Evolutionary conservation across 306 rosid genomes (phyloP).

Genomic region (Sechiopsis laciniata): DNA sequence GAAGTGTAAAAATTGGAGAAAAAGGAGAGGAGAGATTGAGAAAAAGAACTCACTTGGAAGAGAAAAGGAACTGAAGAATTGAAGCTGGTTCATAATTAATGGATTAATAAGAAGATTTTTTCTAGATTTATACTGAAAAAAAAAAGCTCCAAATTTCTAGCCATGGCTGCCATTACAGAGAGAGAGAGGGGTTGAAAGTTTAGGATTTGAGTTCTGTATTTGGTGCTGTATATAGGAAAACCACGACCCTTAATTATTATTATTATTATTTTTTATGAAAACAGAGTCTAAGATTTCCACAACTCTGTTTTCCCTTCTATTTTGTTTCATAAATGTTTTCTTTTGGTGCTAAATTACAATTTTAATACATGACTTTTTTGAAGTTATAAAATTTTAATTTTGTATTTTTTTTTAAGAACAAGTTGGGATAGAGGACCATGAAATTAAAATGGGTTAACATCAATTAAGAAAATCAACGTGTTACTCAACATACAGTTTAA

Average conservation of each 20-base stretch:
- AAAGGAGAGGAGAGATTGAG: background rate
- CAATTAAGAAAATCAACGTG: too few relatives aligned
- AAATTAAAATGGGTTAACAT: too few relatives aligned
- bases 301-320: background rate
- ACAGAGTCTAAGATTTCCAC: background rate
- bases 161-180: background rate
- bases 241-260: background rate
- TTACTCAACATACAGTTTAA: too few relatives aligned
- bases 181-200: background rate
- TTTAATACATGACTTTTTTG: too few relatives aligned
- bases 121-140: background rate
- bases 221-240: background rate
- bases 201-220: background rate
- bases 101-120: background rate
- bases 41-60: conserved; percentile 14
- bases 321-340: background rate
- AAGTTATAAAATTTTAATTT: too few relatives aligned
- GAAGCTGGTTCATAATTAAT: background rate
- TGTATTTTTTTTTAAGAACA: too few relatives aligned
- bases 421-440: too few relatives aligned
- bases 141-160: background rate
- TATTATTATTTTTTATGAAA: background rate
- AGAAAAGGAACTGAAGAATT: background rate
- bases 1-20: background rate
- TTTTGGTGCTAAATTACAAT: too few relatives aligned